Conservation (phyloP, 805 yeast species). For the Komagataella ulmi region DNA sequence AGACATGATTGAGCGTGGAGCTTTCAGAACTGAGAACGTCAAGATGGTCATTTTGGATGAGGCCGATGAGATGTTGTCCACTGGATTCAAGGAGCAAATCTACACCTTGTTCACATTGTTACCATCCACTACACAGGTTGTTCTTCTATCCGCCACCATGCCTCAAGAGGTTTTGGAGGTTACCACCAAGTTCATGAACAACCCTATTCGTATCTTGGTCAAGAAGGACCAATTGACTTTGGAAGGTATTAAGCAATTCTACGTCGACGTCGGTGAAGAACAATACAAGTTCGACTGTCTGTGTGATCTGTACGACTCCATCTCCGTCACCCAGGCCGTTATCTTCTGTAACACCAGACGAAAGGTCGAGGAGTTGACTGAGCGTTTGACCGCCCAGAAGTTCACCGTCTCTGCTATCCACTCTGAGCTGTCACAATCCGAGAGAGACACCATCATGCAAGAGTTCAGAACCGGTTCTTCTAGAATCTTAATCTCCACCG, state of each 20-base stretch:
- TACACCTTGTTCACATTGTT: conserved; percentile 79
- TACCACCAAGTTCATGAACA: conserved; percentile 82
- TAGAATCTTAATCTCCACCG: conserved; percentile 90
- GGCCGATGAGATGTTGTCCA: conserved; percentile 88
- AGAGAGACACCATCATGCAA: conserved; percentile 88
- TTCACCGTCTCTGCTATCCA: conserved; percentile 95
- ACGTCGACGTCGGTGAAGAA: conserved; percentile 83
- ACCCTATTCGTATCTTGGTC: conserved; percentile 89
- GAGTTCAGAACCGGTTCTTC: conserved; percentile 92
- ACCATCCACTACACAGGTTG: conserved; percentile 84
- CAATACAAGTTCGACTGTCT: conserved; percentile 90
- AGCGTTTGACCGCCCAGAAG: conserved; percentile 62
- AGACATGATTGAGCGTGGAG: conserved; percentile 82
- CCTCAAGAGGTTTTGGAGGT: conserved; percentile 85
- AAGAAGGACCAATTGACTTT: conserved; percentile 88
- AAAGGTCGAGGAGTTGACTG: conserved; percentile 86
- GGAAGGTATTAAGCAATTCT: conserved; percentile 91
- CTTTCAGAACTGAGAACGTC: conserved; percentile 56
- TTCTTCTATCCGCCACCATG: conserved; percentile 89
- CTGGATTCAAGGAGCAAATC: conserved; percentile 93
- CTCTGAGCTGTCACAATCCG: conserved; percentile 93
- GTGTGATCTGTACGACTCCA: conserved; percentile 88
- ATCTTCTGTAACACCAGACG: conserved; percentile 95
- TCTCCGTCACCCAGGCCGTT: conserved; percentile 94
- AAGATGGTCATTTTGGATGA: conserved; percentile 90